These are phyloP conservation scores for Beauveria sp. DNA, from an alignment of 2,329 filamentous ascomycete species.

Conservation along the genomic window DNA sequence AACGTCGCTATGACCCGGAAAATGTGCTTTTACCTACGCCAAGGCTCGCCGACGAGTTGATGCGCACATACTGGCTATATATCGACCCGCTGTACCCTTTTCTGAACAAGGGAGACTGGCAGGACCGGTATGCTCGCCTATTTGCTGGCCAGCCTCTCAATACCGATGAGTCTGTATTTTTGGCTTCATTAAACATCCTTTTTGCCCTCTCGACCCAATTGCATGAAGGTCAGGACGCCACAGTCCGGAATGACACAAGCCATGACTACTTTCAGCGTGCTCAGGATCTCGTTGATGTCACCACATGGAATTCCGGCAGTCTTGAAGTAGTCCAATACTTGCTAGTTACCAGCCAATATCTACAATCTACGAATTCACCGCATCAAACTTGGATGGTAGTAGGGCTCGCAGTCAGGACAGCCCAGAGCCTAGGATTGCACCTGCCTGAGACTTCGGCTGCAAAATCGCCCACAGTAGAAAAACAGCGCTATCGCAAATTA, in stretches of 20 bases:
- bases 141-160: constrained; percentile 31
- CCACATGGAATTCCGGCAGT: constrained; percentile 34
- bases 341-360: constrained; percentile 39
- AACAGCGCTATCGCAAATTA: constrained; percentile 22
- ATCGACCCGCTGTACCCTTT: constrained; percentile 40
- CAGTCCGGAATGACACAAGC: constrained; percentile 33
- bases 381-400: constrained; percentile 44
- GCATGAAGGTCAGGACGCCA: constrained; percentile 30
- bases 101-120: constrained; percentile 30
- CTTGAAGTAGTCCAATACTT: constrained; percentile 38
- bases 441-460: constrained; percentile 29
- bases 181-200: constrained; percentile 38
- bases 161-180: constrained; percentile 33
- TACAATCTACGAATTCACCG: constrained; percentile 39
- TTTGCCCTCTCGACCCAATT: constrained; percentile 39
- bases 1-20: constrained; percentile 14
- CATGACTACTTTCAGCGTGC: constrained; percentile 35
- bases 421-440: constrained; percentile 39
- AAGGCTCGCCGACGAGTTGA: constrained; percentile 35
- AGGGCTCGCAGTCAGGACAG: constrained; percentile 37
- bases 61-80: constrained; percentile 38
- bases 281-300: constrained; percentile 33
- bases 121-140: constrained; percentile 30
- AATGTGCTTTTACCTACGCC: constrained; percentile 37
- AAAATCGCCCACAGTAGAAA: constrained; percentile 16